Percentiles rank a stretch among this genome's conserved stretches.
These are phyloP conservation scores for Medicago truncatula DNA, from an alignment of 306 rosid species.

Conservation along the genomic window MtrunA17r5.0-ANR NC_053042.1:50890001-50890500, in stretches of 20 bases:
- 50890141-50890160: constrained; percentile 90
- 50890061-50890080: constrained; percentile 52
- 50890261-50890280: constrained; percentile 76
- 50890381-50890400: constrained; percentile 41
- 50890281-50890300: constrained; percentile 85
- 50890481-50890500: constrained; percentile 8
- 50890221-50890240: background rate
- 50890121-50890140: constrained; percentile 83
- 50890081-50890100: constrained; percentile 78
- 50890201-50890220: background rate
- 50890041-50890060: constrained; percentile 31
- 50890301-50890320: constrained; percentile 92
- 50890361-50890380: constrained; percentile 97
- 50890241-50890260: constrained; percentile 12
- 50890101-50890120: constrained; percentile 79
- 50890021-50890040: constrained; percentile 5
- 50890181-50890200: constrained; percentile 44
- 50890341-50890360: constrained; percentile 99
- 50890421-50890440: constrained; percentile 10
- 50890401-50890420: constrained; percentile 31
- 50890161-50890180: constrained; percentile 65
- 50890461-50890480: constrained; percentile 37
- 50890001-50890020: constrained; percentile 7
- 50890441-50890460: constrained; percentile 15
- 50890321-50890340: constrained; percentile 98